Evolutionary conservation across 805 yeast genomes (phyloP), one percentile per base, ranked within the genome.

Genomic region (Metschnikowia cerradonensis): DNA sequence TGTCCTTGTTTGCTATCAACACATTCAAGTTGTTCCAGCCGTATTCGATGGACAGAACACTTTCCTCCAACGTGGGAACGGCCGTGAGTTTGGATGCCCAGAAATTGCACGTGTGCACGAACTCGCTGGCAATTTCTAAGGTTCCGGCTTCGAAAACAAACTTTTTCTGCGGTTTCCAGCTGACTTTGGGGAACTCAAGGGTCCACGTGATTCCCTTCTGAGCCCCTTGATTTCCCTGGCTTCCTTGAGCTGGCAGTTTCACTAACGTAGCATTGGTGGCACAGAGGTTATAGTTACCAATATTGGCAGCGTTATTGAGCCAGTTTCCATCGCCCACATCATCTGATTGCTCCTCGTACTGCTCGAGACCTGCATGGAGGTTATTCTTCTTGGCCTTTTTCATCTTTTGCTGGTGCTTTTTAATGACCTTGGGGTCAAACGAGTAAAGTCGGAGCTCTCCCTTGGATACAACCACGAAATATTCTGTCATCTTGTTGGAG

Each of bases 61-160:
- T 82, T 49, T 82, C 85, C 60, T 84, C 87, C 52, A 67, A 63
- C 0, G 83, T 76, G 3, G 96, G 96, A 19, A 88, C 84, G 14
- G 90, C 85, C 6, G 96, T 85, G 35, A 87, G 78, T 56, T 94
- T 79, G 1, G 92, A 88, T 2, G 95, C 88, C 96, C 97, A 90
- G 64, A 88, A 90, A 66, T 90, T 90, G 67, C 94, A 84, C 4
- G 92, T 82, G 57, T 84, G 80, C 15, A 87, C 81, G 66, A 80
- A 88, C 61, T 82, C 86, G 40, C 71, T 68, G 0, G 96, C 94
- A 52, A 80, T 79, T 57, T 83, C 87, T 22, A 71, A 63, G 13
- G 88, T 81, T 10, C 85, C 84, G 0, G 90, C 82, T 66, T 81
- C 83, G 64, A 87, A 86, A 31, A 82, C 70, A 15, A 86, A 69